Evolutionary conservation across 2,329 filamentous ascomycete species (phyloP).

Genomic region (Stachybotrys elegans): DNA sequence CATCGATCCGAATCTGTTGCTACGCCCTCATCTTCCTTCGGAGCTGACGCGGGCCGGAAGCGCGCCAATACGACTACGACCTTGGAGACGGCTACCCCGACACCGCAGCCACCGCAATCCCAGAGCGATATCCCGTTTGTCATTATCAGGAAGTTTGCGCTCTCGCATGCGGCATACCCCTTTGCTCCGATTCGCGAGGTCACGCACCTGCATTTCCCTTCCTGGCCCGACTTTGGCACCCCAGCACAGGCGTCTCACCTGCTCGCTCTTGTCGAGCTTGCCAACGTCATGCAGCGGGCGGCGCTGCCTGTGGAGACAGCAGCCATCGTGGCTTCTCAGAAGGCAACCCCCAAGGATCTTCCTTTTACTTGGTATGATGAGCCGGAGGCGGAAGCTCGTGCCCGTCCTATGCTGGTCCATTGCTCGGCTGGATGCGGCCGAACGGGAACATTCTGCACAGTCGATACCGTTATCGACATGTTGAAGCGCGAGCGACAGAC

Average conservation of each 20-base stretch:
- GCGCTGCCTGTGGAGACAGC: conserved; percentile 43
- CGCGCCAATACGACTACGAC: conserved; percentile 51
- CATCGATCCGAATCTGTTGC: conserved; percentile 35
- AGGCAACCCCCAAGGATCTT: conserved; percentile 18
- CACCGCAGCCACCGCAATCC: conserved; percentile 18
- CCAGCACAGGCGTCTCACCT: conserved; percentile 85
- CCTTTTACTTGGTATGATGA: conserved; percentile 50
- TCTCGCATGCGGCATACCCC: conserved; percentile 71
- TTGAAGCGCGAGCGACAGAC: conserved; percentile 72
- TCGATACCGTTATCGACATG: conserved; percentile 95
- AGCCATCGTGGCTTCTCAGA: conserved; percentile 25
- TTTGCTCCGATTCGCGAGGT: conserved; percentile 87
- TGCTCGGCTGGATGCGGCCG: conserved; percentile 94
- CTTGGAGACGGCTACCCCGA: conserved; percentile 26
- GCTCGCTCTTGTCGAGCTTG: conserved; percentile 82
- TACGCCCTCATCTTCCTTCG: conserved; percentile 14
- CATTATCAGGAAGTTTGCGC: conserved; percentile 78
- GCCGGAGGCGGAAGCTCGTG: conserved; percentile 46
- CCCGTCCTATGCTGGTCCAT: conserved; percentile 81
- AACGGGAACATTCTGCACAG: conserved; percentile 93
- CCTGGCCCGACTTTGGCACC: conserved; percentile 97
- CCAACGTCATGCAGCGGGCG: conserved; percentile 65
- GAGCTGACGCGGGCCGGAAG: conserved; percentile 38
- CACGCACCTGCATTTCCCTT: conserved; percentile 88
- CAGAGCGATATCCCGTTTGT: conserved; percentile 65